A percentile compares a stretch with the other conserved stretches of the same genome.
Evolutionary conservation across 2,329 filamentous ascomycete genomes (phyloP).

Genomic region (Botrytis sinoallii): DNA sequence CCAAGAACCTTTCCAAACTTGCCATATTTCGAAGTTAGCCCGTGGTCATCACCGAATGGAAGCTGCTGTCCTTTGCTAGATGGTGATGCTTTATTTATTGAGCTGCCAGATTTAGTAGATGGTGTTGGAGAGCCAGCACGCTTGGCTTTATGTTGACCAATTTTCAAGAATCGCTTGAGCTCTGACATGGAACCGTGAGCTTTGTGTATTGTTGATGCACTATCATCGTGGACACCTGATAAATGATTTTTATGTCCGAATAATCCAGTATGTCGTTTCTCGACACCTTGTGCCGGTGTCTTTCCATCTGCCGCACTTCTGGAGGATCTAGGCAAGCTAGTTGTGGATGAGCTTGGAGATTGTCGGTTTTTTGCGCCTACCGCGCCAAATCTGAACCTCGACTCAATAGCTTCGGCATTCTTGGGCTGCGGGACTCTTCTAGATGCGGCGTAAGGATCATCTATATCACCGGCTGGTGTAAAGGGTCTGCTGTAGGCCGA

Average conservation of each 20-base stretch:
- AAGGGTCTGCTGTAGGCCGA: conserved; percentile 69
- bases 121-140: conserved; percentile 62
- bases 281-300: conserved; percentile 42
- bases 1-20: conserved; percentile 93
- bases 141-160: conserved; percentile 65
- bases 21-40: conserved; percentile 85
- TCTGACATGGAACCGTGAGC: conserved; percentile 86
- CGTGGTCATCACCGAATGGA: conserved; percentile 93
- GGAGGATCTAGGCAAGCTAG: conserved; percentile 47
- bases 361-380: conserved; percentile 67
- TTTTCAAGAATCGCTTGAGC: conserved; percentile 93
- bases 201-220: conserved; percentile 46
- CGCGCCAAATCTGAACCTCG: conserved; percentile 71
- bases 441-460: conserved; percentile 84
- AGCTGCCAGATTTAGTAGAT: conserved; percentile 42
- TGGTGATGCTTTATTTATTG: conserved; percentile 49
- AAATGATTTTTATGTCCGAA: conserved; percentile 45
- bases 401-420: conserved; percentile 66
- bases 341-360: conserved; percentile 52
- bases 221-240: conserved; percentile 46
- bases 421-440: conserved; percentile 69
- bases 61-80: conserved; percentile 58
- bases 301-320: conserved; percentile 40
- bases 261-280: conserved; percentile 53
- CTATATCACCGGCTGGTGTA: conserved; percentile 73